These are phyloP conservation scores for Metschnikowia koreensis DNA, from an alignment of 805 yeast species.

Conservation along the genomic window DNA sequence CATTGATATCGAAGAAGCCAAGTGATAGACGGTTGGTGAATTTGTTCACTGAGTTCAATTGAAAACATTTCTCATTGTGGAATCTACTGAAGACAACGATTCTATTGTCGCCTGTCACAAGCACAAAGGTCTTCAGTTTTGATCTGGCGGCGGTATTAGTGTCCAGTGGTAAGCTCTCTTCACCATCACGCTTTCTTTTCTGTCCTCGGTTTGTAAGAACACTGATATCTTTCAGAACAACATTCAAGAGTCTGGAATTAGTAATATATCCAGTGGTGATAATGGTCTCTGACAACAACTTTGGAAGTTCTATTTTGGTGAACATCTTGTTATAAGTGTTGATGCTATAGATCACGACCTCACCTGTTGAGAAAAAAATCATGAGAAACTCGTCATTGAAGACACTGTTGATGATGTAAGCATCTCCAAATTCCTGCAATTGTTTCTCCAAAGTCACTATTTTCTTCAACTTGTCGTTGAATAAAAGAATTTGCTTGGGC, in stretches of 20 bases:
- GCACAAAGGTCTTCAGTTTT: constrained; percentile 50
- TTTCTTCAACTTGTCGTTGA: constrained; percentile 56
- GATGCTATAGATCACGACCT: constrained; percentile 52
- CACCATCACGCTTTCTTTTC: constrained; percentile 29
- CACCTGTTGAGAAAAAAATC: constrained; percentile 67
- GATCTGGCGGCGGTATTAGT: constrained; percentile 1
- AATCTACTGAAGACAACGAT: constrained; percentile 60
- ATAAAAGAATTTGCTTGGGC: constrained; percentile 59
- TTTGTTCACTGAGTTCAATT: constrained; percentile 48
- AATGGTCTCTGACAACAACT: constrained; percentile 46
- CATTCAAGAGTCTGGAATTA: constrained; percentile 47
- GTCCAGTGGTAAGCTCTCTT: neutral
- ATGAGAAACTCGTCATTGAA: constrained; percentile 62
- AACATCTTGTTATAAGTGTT: constrained; percentile 39
- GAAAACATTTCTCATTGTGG: constrained; percentile 52
- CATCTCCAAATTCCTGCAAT: constrained; percentile 36
- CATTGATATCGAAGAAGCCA: constrained; percentile 49
- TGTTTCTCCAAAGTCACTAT: constrained; percentile 46
- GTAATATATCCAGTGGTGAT: constrained; percentile 70
- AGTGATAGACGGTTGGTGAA: constrained; percentile 44
- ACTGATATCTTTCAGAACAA: constrained; percentile 32
- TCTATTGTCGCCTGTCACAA: constrained; percentile 77
- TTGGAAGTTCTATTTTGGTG: constrained; percentile 38
- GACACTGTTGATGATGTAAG: constrained; percentile 62
- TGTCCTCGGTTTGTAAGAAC: constrained; percentile 26